Conservation (phyloP, 106 monocot genomes). For the Posidonia australis region DNA sequence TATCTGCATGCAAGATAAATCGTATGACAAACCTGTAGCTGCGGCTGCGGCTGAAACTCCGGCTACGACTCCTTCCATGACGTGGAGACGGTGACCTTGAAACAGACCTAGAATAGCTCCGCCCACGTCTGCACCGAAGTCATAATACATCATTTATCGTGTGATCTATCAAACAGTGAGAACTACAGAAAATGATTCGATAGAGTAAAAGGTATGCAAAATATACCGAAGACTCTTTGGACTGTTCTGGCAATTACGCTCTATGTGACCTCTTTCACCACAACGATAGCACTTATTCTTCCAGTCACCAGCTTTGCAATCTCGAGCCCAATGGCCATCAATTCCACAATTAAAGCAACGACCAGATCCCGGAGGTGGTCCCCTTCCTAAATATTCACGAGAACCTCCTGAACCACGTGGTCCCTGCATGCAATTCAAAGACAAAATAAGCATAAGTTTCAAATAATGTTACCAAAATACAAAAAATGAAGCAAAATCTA, state of each 20-base stretch:
- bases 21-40: slow-evolving; percentile 70
- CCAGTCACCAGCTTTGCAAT: slow-evolving; percentile 99
- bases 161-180: background rate
- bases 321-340: slow-evolving; percentile 99
- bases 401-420: slow-evolving; percentile 73
- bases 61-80: slow-evolving; percentile 43
- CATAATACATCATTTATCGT: background rate
- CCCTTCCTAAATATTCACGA: slow-evolving; percentile 85
- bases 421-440: slow-evolving; percentile 26
- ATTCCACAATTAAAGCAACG: slow-evolving; percentile 97
- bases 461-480: no score
- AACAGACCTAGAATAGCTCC: slow-evolving; percentile 51
- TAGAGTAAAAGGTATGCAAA: background rate
- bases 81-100: slow-evolving; percentile 59
- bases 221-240: slow-evolving; percentile 61
- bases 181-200: background rate
- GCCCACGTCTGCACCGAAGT: slow-evolving; percentile 29
- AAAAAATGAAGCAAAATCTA: no score
- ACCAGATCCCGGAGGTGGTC: slow-evolving; percentile 93
- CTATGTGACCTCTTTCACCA: slow-evolving; percentile 97
- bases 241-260: slow-evolving; percentile 92
- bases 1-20: no score
- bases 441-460: no score
- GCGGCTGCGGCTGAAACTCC: slow-evolving; percentile 36
- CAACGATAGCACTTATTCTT: slow-evolving; percentile 99